Evolutionary conservation across 2,329 filamentous ascomycete species (phyloP), one percentile per base, ranked within the genome.

Genomic region (Monilinia laxa): DNA sequence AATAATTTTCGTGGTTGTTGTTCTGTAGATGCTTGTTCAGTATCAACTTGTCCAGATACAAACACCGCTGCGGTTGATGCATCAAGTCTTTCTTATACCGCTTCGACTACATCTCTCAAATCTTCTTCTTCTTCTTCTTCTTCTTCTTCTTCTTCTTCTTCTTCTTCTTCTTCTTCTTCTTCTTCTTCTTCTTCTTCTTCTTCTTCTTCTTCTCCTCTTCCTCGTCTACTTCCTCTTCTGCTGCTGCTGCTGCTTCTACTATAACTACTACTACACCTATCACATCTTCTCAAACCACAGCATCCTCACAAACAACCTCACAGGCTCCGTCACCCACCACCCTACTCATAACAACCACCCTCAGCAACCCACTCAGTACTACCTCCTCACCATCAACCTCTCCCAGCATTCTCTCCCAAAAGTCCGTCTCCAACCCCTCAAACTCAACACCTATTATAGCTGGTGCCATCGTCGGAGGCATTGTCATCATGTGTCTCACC

Each of bases 1-100:
- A 66, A 53, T 20, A 1, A 28, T 51, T 66, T 66, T 35, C 11
- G 18, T 10, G 64, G 64, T 16, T 66, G 64, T 47, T 66, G 64
- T 66, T 66, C 64, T 10, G 64, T 66, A 60, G 25, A 66, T 25
- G 64, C 64, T 47, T 66, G 64, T 54, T n/a, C 47, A 14, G 35
- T 62, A 16, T n/a, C 42, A 28, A n/a, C 25, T 47, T 66, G 64
- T 28, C 64, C 64, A 14, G 64, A 66, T 54, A 23, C 51, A 31
- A 54, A 51, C 20, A 66, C 38, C 11, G 49, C 56, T 54, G 64
- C 49, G 47, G 47, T 62, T 25, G 56, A 35, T 52, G 49, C 56
- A 25, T 40, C 45, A 16, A 60, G 6, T 10, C 18, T 25, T 49
- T 56, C 62, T n/a, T n/a, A 57, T 2, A 25, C 25, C 7, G 1